phyloP scores from a whole-genome alignment of 805 yeast species.

The Candida xyloterini region DNA sequence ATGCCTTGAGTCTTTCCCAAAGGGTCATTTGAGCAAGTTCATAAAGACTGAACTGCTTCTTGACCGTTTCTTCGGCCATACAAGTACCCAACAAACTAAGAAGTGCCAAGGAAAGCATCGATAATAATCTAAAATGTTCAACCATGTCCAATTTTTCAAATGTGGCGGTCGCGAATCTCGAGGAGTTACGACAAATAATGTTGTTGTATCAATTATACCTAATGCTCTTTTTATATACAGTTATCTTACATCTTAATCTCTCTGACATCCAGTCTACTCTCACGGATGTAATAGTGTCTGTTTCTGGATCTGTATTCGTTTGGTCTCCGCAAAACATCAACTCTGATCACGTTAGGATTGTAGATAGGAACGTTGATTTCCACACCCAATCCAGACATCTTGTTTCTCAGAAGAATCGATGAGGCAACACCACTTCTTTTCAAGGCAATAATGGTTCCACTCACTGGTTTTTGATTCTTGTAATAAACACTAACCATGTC shows the following conservation, averaged over 20 bases:
- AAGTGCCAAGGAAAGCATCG: slow-evolving; percentile 4
- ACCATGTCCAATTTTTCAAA: slow-evolving; percentile 9
- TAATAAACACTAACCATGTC: slow-evolving; percentile 78
- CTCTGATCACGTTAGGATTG: slow-evolving; percentile 71
- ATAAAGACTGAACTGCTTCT: slow-evolving; percentile 37
- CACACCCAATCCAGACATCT: slow-evolving; percentile 77
- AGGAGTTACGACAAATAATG: background rate
- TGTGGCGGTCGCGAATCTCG: slow-evolving; percentile 5
- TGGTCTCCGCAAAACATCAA: slow-evolving; percentile 78
- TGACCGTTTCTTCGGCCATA: slow-evolving; percentile 10
- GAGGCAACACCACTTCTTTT: slow-evolving; percentile 71
- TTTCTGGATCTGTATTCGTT: slow-evolving; percentile 68
- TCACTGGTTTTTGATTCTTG: slow-evolving; percentile 59
- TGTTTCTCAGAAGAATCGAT: slow-evolving; percentile 78
- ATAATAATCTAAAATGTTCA: slow-evolving; percentile 1
- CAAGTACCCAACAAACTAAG: slow-evolving; percentile 4
- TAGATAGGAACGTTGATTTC: slow-evolving; percentile 78
- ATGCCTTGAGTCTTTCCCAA: slow-evolving; percentile 51
- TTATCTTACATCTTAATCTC: slow-evolving; percentile 45
- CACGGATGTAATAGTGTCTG: slow-evolving; percentile 89
- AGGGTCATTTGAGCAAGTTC: slow-evolving; percentile 60
- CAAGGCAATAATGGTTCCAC: slow-evolving; percentile 77
- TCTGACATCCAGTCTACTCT: slow-evolving; percentile 69
- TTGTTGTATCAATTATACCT: background rate
- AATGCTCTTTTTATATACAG: slow-evolving; percentile 7